Base-by-base conservation (phyloP, 176 grass and related monocot genomes). In the Musa beccarii region DNA sequence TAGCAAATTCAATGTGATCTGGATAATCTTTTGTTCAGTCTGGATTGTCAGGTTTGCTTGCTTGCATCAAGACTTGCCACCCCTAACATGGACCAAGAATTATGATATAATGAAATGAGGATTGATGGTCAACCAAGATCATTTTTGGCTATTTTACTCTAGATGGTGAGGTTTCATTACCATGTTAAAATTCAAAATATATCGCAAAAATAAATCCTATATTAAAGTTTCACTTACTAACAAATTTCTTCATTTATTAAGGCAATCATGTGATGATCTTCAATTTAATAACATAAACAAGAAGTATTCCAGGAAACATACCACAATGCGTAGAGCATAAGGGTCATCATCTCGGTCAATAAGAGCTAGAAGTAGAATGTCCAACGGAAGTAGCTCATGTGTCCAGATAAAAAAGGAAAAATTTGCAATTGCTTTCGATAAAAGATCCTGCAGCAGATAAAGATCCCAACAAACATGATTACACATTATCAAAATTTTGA, bases 271-370 rank as follows among this genome's bases (percentile, higher is more conserved):
- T 74, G 1, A 28, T 6, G 28, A 10, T 25, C 19, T 69, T 19
- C 17, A 51, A 51, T 2, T 62, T 17, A 57, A 15, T 21, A 52
- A 11, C 28, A 10, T 16, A 13, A 9, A 19, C 9, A 25, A 3
- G 19, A 56, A 34, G 7, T 65, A 17, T 59, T 83, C 16, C 53
- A 79, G 24, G 83, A 78, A 68, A n/a, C 76, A 75, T 93, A 93
- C 95, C 86, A 98, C 90, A 78, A 98, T 84, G 51, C 86, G 88
- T 67, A 98, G 83, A 69, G 95, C 90, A 87, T 89, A 89, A 69
- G 80, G 86, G 87, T 98, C 95, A 50, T 98, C 95, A 82, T 98
- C 95, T 74, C 95, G 85, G 74, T 98, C 95, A 84, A 91, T 98
- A 71, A 98, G 90, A 81, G 95, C 88, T 80, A 98, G 81, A 53